Evolutionary conservation across 768 basidiomycete genomes (phyloP).

Genomic region (Mycena haematopus): DNA sequence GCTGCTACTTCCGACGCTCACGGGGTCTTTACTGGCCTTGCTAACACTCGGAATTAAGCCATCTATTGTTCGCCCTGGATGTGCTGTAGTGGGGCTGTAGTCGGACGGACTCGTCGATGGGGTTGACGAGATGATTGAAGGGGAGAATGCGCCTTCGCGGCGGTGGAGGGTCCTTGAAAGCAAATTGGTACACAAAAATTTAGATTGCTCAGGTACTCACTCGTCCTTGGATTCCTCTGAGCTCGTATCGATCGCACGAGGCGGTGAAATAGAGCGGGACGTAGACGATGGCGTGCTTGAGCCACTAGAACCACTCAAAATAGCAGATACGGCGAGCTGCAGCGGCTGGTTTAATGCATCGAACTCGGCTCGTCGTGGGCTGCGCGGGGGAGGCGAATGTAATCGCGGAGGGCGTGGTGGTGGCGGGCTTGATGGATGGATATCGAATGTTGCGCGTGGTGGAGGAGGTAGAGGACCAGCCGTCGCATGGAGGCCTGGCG

Average conservation of each 20-base stretch:
- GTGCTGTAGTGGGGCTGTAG: slow-evolving; percentile 20
- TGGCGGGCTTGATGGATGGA: slow-evolving; percentile 50
- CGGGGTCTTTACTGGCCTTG: slow-evolving; percentile 12
- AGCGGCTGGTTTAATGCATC: slow-evolving; percentile 66
- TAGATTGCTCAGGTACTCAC: slow-evolving; percentile 21
- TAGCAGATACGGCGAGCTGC: slow-evolving; percentile 62
- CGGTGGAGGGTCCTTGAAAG: slow-evolving; percentile 43
- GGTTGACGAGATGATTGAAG: slow-evolving; percentile 44
- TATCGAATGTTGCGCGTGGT: slow-evolving; percentile 60
- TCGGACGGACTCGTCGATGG: slow-evolving; percentile 30
- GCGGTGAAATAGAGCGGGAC: slow-evolving; percentile 26
- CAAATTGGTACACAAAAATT: neutral
- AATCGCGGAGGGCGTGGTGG: slow-evolving; percentile 71
- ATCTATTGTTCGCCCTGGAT: slow-evolving; percentile 20
- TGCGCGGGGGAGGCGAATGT: slow-evolving; percentile 52
- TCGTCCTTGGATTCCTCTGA: slow-evolving; percentile 20
- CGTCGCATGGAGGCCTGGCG: slow-evolving; percentile 63
- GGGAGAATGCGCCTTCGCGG: slow-evolving; percentile 74
- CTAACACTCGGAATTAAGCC: slow-evolving; percentile 16
- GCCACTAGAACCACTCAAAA: slow-evolving; percentile 42
- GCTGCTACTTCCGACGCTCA: slow-evolving; percentile 33
- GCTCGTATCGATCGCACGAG: slow-evolving; percentile 8
- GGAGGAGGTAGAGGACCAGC: slow-evolving; percentile 79
- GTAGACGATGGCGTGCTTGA: slow-evolving; percentile 32
- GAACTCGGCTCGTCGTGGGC: slow-evolving; percentile 47